Evolutionary conservation across 2,329 filamentous ascomycete species (phyloP), one percentile per base, ranked within the genome.

Genomic region (Apiospora pterosperma): DNA sequence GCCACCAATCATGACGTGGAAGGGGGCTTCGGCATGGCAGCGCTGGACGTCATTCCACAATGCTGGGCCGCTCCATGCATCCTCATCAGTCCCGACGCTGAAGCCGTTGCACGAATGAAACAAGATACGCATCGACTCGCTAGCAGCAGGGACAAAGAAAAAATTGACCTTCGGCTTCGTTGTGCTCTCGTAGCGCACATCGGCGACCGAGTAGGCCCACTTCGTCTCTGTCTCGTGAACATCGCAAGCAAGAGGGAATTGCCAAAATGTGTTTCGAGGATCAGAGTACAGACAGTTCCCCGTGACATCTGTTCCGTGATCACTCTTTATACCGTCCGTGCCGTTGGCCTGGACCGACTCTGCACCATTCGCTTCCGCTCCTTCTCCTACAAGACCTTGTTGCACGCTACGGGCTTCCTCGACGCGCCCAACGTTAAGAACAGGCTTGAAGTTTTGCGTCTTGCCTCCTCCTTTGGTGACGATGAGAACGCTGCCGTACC

Each of bases 51-150:
- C 95, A 72, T 96, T 92, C 96, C 96, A 99, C 64, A 99, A 80
- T 5, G 92, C 92, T n/a, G 93, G 91, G 0, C 96, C 96, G 73
- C 91, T 95, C 81, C 93, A 97, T 48, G 90, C 89, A 61, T 92
- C 88, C 66, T 96, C 88, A n/a, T 62, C 60, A n/a, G 73, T 93
- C 62, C 90, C 91, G 48, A 94, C 84, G 69, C 91, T 93, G 80
- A 97, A 97, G 14, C 60, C 96, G 77, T 99, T 99, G 81, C 96
- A 97, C 64, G 92, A 97, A 81, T 97, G 92, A 79, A 97, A 99
- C 92, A 98, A 97, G 74, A 97, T 92, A 75, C 97, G 93, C 95
- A 99, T 98, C 5, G 92, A 92, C 77, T 97, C 90, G 55, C 88
- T 87, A 65, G 84, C 83, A 14, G 92, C 92, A 14, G 96, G 95